phyloP scores from a whole-genome alignment of 768 basidiomycete genomes.

The Tricholoma matsutake region DNA sequence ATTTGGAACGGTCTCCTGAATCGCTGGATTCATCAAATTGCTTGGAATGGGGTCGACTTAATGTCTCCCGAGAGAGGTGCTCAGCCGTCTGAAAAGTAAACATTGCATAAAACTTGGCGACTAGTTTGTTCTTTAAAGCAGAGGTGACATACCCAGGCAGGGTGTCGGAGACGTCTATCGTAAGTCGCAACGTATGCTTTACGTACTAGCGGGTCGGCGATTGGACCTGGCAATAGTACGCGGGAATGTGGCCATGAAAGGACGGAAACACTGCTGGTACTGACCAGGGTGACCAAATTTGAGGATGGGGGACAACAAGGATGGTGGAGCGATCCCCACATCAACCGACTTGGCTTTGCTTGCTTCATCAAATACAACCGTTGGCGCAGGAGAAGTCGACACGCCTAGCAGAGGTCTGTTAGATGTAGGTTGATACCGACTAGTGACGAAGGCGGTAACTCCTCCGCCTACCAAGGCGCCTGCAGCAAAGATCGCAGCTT shows the following conservation, averaged over 20 bases:
- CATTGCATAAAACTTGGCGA: background rate
- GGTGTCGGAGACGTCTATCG: constrained; percentile 86
- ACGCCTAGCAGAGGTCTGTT: constrained; percentile 11
- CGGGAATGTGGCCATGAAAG: background rate
- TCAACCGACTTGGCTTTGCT: constrained; percentile 43
- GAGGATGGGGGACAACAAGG: constrained; percentile 39
- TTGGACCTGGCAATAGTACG: constrained; percentile 58
- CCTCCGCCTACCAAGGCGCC: constrained; percentile 83
- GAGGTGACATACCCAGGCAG: constrained; percentile 73
- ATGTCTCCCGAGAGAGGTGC: constrained; percentile 79
- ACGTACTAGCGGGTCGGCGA: constrained; percentile 74
- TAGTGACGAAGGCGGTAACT: constrained; percentile 49
- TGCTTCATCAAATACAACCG: constrained; percentile 44
- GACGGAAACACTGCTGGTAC: constrained; percentile 16
- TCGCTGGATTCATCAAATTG: constrained; percentile 27
- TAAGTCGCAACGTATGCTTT: constrained; percentile 88
- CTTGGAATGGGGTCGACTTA: constrained; percentile 46
- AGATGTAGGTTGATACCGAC: constrained; percentile 20
- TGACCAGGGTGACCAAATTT: constrained; percentile 84
- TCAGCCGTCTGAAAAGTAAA: constrained; percentile 79
- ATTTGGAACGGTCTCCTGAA: constrained; percentile 68
- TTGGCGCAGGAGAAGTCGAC: constrained; percentile 28
- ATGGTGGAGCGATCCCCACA: constrained; percentile 26
- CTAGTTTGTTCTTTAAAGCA: background rate
- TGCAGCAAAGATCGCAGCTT: constrained; percentile 75